A percentile compares a stretch with the other conserved stretches of the same genome.
Conservation (phyloP, 179 eudicot species). For the Silene coronaria region DNA sequence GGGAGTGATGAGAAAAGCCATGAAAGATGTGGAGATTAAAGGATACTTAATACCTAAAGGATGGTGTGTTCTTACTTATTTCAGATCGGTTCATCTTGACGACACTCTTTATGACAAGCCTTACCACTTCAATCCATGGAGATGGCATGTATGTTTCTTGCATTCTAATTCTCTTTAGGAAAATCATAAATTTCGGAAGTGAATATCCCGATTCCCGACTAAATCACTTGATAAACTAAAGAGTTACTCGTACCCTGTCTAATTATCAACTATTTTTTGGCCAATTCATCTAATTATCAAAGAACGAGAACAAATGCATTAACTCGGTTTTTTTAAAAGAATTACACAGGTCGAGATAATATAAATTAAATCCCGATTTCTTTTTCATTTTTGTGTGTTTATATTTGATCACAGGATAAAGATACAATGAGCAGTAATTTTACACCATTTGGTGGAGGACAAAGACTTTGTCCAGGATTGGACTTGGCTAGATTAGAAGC, state of each 20-base stretch:
- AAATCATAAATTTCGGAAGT: not conserved
- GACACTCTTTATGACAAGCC: constrained; percentile 50
- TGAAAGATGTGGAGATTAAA: constrained; percentile 79
- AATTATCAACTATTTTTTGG: too few species aligned
- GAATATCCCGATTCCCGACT: too few species aligned
- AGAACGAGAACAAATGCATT: too few species aligned
- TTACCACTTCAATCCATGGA: constrained; percentile 75
- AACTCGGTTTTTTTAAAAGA: too few species aligned
- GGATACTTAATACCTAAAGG: constrained; percentile 75
- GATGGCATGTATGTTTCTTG: constrained; percentile 71
- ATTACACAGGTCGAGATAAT: too few species aligned
- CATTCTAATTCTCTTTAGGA: not conserved
- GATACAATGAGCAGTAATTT: constrained; percentile 51
- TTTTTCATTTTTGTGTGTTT: not conserved
- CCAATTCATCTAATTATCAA: too few species aligned
- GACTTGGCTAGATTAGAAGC: constrained; percentile 92
- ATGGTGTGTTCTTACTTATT: constrained; percentile 73
- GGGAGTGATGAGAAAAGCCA: constrained; percentile 78
- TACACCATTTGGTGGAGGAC: constrained; percentile 97
- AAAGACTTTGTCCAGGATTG: constrained; percentile 85
- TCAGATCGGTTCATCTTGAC: constrained; percentile 85
- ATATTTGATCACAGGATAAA: constrained; percentile 34
- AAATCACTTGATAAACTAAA: too few species aligned
- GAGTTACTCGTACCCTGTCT: too few species aligned
- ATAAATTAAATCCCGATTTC: too few species aligned